Evolutionary conservation across 352 stramenopile species (phyloP), one percentile per base, ranked within the genome.

Genomic region (Globisporangium spinosum): DNA sequence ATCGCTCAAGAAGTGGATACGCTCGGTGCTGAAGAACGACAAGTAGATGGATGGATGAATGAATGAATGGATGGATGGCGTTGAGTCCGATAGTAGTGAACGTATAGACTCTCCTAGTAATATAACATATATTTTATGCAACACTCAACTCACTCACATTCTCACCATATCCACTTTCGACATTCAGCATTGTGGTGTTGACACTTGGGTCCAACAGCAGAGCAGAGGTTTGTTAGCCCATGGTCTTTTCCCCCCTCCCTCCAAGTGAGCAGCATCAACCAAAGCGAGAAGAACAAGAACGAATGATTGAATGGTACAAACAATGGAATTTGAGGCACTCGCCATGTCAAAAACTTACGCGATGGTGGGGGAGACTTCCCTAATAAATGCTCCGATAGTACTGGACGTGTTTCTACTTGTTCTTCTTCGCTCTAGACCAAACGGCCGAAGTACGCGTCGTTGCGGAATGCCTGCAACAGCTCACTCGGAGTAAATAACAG

Each of bases 381-480:
- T 49, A 59, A 62, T 62, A 62, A 62, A 62, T 62, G 56, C 32
- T 62, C n/a, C 20, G 27, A 38, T 40, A 17, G 15, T 35, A 62
- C n/a, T 62, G 56, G 29, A 23, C 10, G 47, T 55, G 5, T n/a
- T 58, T 23, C 54, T 58, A 15, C n/a, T 43, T 43, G n/a, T 23
- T 29, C 49, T 35, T 29, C 49, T 35, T 47, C 32, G 56, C 15
- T 35, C 38, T 85, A 93, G 43, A 93, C 74, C 54, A 95, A 75
- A 12, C 83, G 74, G 23, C 83, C 80, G 66, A 95, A 93, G 77
- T 85, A 95, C 27, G 76, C 60, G 60, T 95, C 84, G 64, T 82
- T 80, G 47, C 78, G 79, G 70, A 95, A 93, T 66, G 74, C 77
- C 67, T 91, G 83, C 25, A 89, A 67, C 43, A 93, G 64, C 29